These are phyloP conservation scores for Calycina marina DNA, from an alignment of 2,329 filamentous ascomycete genomes.

Conservation along the genomic window DNA sequence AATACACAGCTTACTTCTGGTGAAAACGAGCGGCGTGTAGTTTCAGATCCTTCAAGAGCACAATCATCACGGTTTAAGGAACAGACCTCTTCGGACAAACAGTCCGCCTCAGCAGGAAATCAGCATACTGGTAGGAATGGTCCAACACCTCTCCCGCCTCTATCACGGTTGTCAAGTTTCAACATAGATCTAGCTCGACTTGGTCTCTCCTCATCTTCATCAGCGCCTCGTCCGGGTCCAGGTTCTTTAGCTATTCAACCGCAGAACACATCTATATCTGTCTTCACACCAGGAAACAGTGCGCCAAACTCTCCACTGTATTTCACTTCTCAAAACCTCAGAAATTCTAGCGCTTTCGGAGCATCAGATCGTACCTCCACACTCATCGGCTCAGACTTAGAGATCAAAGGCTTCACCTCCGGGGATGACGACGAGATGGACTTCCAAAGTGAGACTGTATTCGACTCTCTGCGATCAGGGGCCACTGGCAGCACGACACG, in stretches of 20 bases:
- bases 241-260: slow-evolving; percentile 20
- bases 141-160: slow-evolving; percentile 41
- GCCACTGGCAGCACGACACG: slow-evolving; percentile 53
- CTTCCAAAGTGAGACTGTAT: slow-evolving; percentile 62
- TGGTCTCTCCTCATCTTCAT: slow-evolving; percentile 27
- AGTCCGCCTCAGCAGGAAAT: slow-evolving; percentile 7
- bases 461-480: slow-evolving; percentile 60
- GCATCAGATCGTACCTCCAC: slow-evolving; percentile 36
- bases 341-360: slow-evolving; percentile 14
- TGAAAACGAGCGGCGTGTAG: slow-evolving; percentile 8
- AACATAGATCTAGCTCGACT: slow-evolving; percentile 36
- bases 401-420: slow-evolving; percentile 47
- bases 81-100: slow-evolving; percentile 6
- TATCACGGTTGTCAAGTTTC: slow-evolving; percentile 38
- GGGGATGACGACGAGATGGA: slow-evolving; percentile 68
- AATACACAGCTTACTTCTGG: slow-evolving; percentile 14
- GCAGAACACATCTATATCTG: slow-evolving; percentile 22
- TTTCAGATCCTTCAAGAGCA: slow-evolving; percentile 16
- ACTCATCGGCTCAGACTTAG: slow-evolving; percentile 55
- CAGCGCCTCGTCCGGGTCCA: slow-evolving; percentile 14
- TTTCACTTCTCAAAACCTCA: slow-evolving; percentile 10
- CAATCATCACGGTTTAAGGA: slow-evolving; percentile 7
- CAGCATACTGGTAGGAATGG: slow-evolving; percentile 25
- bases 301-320: slow-evolving; percentile 23
- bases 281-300: slow-evolving; percentile 28